phyloP scores from a whole-genome alignment of 1,284 basidiomycete genomes.

The Filobasidium uniguttulatum region DNA sequence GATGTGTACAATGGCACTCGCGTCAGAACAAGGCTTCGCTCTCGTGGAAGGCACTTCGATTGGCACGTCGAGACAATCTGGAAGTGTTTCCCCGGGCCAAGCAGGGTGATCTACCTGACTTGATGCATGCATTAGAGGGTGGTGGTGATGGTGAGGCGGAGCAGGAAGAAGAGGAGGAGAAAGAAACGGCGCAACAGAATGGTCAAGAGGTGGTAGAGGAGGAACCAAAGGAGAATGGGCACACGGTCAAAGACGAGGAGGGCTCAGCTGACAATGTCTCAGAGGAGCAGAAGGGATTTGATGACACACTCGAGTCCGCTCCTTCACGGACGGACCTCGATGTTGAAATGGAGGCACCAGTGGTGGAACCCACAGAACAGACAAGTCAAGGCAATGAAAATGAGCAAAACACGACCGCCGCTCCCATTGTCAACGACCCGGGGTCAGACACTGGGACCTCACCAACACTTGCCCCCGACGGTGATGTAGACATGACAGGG shows the following conservation, averaged over 20 bases:
- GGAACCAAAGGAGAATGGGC: neutral
- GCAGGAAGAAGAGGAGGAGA: neutral
- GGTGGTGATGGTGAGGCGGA: neutral
- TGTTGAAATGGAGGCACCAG: no score
- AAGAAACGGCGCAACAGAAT: neutral
- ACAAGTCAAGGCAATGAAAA: no score
- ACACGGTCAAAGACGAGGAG: neutral
- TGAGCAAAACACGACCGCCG: no score
- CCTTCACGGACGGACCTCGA: no score
- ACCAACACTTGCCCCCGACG: no score
- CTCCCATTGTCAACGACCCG: no score
- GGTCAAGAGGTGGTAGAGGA: neutral
- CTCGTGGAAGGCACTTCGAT: constrained; percentile 1
- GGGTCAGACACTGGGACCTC: no score
- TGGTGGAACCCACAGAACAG: no score
- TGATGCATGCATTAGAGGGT: neutral
- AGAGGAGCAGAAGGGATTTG: neutral
- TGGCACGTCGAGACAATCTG: neutral
- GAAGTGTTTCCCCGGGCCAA: neutral
- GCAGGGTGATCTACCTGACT: neutral
- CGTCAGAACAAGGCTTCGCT: constrained; percentile 3
- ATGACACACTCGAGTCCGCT: no score
- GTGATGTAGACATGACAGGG: no score
- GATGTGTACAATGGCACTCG: neutral
- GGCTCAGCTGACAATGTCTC: neutral